Evolutionary conservation across 2,329 filamentous ascomycete genomes (phyloP).

Genomic region (Penicillium aurantiogriseum): DNA sequence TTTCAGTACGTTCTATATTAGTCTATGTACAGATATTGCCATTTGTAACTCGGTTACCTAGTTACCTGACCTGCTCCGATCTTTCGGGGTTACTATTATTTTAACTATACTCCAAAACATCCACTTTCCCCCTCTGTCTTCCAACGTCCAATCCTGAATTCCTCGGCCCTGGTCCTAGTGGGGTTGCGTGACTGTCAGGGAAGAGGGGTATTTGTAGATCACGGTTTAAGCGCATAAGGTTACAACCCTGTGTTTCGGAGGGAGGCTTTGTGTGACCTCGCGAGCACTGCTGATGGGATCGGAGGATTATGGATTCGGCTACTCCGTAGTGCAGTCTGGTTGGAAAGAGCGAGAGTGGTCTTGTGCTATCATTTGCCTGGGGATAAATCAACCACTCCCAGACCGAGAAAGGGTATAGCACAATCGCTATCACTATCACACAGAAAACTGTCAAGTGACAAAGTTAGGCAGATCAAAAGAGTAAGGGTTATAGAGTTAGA

Average conservation of each 20-base stretch:
- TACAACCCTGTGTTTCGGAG: slow-evolving; percentile 15
- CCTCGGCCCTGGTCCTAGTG: slow-evolving; percentile 1
- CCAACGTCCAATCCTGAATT: slow-evolving; percentile 11
- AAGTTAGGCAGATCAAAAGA: neutral
- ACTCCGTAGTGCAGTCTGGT: slow-evolving; percentile 14
- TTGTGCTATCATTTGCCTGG: neutral
- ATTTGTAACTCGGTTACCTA: neutral
- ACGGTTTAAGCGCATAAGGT: slow-evolving; percentile 14
- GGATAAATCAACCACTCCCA: neutral
- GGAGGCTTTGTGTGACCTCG: slow-evolving; percentile 16
- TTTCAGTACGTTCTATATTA: neutral
- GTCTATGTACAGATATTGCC: neutral
- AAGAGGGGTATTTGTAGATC: slow-evolving; percentile 8
- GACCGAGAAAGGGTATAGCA: neutral
- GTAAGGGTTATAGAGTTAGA: neutral
- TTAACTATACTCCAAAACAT: neutral
- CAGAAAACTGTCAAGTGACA: slow-evolving; percentile 13
- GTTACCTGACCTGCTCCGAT: neutral
- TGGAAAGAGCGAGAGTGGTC: slow-evolving; percentile 14
- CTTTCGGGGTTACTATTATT: neutral
- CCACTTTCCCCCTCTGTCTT: neutral
- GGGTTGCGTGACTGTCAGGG: slow-evolving; percentile 2
- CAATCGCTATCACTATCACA: slow-evolving; percentile 18
- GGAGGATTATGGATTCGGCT: slow-evolving; percentile 22
- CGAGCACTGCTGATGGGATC: slow-evolving; percentile 14